A percentile compares a stretch with the other conserved stretches of the same genome.
Evolutionary conservation across 768 basidiomycete genomes (phyloP).

Genomic region (Mycena metata): DNA sequence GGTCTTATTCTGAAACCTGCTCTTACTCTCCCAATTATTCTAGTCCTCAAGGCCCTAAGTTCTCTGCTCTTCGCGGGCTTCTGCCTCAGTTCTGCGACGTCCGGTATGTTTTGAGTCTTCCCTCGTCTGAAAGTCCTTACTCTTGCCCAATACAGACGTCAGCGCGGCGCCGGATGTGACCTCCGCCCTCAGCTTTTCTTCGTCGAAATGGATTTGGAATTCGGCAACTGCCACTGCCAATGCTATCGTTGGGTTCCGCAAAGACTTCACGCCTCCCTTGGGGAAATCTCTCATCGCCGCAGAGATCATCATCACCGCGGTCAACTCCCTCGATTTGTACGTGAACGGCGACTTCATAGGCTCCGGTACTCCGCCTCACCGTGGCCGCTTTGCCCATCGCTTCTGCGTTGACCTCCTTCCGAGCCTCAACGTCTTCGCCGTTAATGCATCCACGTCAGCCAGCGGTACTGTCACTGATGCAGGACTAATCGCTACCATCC

Average conservation of each 20-base stretch:
- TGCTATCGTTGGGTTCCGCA: background rate
- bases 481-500: slow-evolving; percentile 8
- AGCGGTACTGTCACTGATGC: background rate
- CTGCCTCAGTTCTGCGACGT: too few species aligned
- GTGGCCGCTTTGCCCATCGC: slow-evolving; percentile 2
- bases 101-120: too few species aligned
- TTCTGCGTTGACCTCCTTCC: slow-evolving; percentile 5
- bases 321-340: slow-evolving; percentile 9
- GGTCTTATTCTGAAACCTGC: too few species aligned
- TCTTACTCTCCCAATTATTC: too few species aligned
- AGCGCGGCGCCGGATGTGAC: too few species aligned
- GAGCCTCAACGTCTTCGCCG: slow-evolving; percentile 26
- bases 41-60: too few species aligned
- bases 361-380: background rate
- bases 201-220: slow-evolving; percentile 27
- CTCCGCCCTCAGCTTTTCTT: too few species aligned
- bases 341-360: slow-evolving; percentile 19
- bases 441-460: slow-evolving; percentile 5
- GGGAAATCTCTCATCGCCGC: background rate
- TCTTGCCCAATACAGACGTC: too few species aligned
- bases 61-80: too few species aligned
- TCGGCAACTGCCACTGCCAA: background rate
- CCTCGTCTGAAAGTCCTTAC: too few species aligned
- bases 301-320: slow-evolving; percentile 12
- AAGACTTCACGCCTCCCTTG: background rate